Evolutionary conservation across 2,329 filamentous ascomycete species (phyloP), one percentile per base, ranked within the genome.

Genomic region (Pseudonectria foliicola): DNA sequence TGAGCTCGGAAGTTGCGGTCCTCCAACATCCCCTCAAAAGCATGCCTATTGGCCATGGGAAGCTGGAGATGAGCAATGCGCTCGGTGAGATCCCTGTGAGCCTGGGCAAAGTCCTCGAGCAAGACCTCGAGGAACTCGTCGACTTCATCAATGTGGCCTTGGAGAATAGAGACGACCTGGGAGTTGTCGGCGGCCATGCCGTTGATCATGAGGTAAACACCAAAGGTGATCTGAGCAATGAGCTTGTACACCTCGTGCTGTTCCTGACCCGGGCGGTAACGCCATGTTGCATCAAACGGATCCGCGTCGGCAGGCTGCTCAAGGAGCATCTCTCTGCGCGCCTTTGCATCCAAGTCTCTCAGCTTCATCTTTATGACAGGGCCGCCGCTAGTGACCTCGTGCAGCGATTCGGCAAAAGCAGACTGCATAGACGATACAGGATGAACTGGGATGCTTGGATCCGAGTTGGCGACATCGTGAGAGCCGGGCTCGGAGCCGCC

Each of bases 171-270:
- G 44, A 95, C 81, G 10, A 95, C 90, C 56, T 94, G 85, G 24
- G 79, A 72, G 47, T 94, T 85, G 48, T 86, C 93, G 60, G 90
- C 94, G 34, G 92, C 89, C 57, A 93, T 77, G 41, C 81, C 80
- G 52, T 89, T 81, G 36, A 93, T 77, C 38, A 96, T 65, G 29
- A 96, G 69, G 58, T 95, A 89, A 25, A 96, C 81, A 13, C 92
- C 90, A 59, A 96, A 96, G 2, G 87, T 82, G 48, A 96, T 89
- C 61, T 96, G 90, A 12, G 90, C 81, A 55, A 93, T 76, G 31
- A 95, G 75, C 64, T 95, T 95, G 68, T 82, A 82, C 40, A 96
- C 67, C 44, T 93, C 87, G 55, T 96, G 92, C 54, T 87, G 82
- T 52, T 77, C 75, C 56, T 92, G 85, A 28, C 78, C 79, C 0